These are phyloP conservation scores for Daedaleopsis nitida DNA, from an alignment of 768 basidiomycete species.

Conservation along the genomic window DNA sequence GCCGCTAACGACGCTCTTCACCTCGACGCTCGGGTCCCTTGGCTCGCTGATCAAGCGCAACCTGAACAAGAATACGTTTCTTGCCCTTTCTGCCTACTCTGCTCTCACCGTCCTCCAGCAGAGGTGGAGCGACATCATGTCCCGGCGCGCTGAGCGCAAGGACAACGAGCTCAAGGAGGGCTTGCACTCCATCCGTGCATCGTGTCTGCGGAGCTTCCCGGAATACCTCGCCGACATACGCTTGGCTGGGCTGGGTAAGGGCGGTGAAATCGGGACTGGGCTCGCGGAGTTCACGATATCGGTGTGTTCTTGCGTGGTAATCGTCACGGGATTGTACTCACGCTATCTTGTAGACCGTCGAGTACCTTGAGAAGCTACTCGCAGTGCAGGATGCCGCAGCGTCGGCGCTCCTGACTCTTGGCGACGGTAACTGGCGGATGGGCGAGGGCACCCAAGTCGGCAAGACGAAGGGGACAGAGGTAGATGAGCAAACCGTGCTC, in stretches of 20 bases:
- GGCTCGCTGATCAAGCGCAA: constrained; percentile 71
- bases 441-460: constrained; percentile 75
- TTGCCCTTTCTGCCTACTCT: constrained; percentile 74
- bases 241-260: constrained; percentile 55
- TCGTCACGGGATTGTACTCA: not conserved
- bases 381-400: constrained; percentile 69
- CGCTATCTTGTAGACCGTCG: constrained; percentile 51
- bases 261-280: constrained; percentile 63
- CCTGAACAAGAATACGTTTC: constrained; percentile 76
- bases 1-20: constrained; percentile 69
- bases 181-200: constrained; percentile 58
- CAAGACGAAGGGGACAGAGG: constrained; percentile 50
- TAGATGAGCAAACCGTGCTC: constrained; percentile 60
- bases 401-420: constrained; percentile 66
- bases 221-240: constrained; percentile 83
- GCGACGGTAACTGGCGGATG: constrained; percentile 93
- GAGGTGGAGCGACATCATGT: constrained; percentile 69
- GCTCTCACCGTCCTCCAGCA: constrained; percentile 56
- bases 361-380: constrained; percentile 70
- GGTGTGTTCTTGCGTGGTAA: constrained; percentile 36
- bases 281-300: constrained; percentile 61
- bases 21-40: constrained; percentile 62
- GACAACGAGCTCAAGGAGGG: constrained; percentile 75
- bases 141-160: constrained; percentile 44
- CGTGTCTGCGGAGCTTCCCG: constrained; percentile 82